Percentiles rank a stretch among this genome's conserved stretches.
These are phyloP conservation scores for Nicotiana noctiflora DNA, from an alignment of 257 asterid species.

Conservation along the genomic window DNA sequence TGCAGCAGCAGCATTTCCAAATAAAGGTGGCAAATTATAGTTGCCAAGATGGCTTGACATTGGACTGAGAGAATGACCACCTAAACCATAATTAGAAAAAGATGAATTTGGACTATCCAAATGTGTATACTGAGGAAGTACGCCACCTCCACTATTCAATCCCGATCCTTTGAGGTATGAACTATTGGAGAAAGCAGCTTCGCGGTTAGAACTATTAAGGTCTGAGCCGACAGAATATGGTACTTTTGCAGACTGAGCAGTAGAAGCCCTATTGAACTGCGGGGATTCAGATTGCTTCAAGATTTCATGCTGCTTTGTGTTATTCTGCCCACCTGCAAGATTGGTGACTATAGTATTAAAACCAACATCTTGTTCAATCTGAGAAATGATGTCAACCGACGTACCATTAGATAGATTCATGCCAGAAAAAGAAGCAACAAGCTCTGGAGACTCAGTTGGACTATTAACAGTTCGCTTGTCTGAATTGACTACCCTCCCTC, in stretches of 20 bases:
- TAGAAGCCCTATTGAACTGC: constrained; percentile 28
- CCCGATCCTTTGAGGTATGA: constrained; percentile 50
- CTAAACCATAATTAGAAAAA: constrained; percentile 39
- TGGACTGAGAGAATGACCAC: constrained; percentile 73
- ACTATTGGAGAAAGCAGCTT: constrained; percentile 31
- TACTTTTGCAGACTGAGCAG: constrained; percentile 23
- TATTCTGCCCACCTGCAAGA: constrained; percentile 53
- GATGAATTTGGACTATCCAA: constrained; percentile 75
- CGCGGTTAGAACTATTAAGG: constrained; percentile 10
- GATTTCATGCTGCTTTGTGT: constrained; percentile 44
- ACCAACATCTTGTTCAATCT: constrained; percentile 27
- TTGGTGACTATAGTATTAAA: constrained; percentile 15
- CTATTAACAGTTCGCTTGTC: constrained; percentile 57
- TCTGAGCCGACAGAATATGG: constrained; percentile 21
- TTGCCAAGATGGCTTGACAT: constrained; percentile 59
- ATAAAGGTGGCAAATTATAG: constrained; percentile 73
- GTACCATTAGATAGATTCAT: constrained; percentile 68
- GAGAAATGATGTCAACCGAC: constrained; percentile 33
- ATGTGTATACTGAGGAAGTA: constrained; percentile 54
- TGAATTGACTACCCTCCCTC: constrained; percentile 47
- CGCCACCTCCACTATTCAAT: constrained; percentile 41
- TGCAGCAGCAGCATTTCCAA: constrained; percentile 90
- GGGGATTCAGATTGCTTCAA: constrained; percentile 35
- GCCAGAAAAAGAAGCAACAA: constrained; percentile 77
- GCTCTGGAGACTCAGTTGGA: constrained; percentile 55